Base-by-base conservation (phyloP, 106 monocot genomes). In the Acorus gramineus region DNA sequence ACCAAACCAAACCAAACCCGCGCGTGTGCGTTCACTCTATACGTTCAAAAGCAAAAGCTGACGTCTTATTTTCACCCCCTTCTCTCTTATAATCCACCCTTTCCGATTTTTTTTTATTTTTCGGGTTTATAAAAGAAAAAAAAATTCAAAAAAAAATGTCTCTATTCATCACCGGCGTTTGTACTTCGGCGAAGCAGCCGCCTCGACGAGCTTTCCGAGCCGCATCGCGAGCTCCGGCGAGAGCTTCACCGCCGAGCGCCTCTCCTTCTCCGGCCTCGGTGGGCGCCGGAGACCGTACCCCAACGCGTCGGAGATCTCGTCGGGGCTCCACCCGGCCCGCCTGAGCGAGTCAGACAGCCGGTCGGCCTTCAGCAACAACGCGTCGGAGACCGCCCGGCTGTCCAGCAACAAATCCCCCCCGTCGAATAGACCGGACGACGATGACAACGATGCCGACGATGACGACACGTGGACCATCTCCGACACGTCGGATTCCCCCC, bases 261-360 rank as follows among this genome's bases (percentile, higher is more conserved):
- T 56, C 8, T 5, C 46, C 62, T 64, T 68, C 68, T 47, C 68
- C n/a, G 14, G 13, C 28, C 28, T 54, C 42, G 3, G 2, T 2
- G 9, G 56, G 1, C 28, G 49, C 12, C 73, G 63, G 71, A 83
- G 59, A 57, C 73, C 78, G 57, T 81, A 70, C 14, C 78, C 70
- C 0, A 84, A 72, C 5, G 74, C 83, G 14, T 87, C 80, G 9
- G 78, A 67, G 14, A 87, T 76, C 47, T 86, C 86, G 6, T 91
- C 91, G 43, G 78, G 62, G 52, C 63, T 79, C 91, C 91, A 91
- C 9, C 91, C 91, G 6, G 86, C 86, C 7, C 84, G 67, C 42
- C 77, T 61, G 14, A 91, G 81, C 57, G 76, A 81, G 55, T 78
- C 78, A 4, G 81, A 81, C 76, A 83, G 86, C 60, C 84, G 68